phyloP scores from a whole-genome alignment of 2,329 filamentous ascomycete species.

The Pseudogymnoascus sp. region DNA sequence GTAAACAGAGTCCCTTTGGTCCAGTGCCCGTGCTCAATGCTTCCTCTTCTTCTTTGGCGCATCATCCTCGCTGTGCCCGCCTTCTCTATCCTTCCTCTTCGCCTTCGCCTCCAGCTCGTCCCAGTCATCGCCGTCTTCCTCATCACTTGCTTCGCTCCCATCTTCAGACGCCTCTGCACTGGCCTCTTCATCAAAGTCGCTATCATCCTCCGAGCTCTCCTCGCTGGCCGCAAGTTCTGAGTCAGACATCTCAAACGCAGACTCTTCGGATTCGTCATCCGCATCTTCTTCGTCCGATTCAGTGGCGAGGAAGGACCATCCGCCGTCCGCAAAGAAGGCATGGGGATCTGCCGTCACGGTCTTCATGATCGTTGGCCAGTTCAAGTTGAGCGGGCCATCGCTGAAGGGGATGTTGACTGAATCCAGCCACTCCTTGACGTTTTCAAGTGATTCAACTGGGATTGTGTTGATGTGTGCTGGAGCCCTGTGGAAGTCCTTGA shows the following conservation, averaged over 20 bases:
- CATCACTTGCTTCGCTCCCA: conserved; percentile 47
- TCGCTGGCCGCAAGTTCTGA: conserved; percentile 66
- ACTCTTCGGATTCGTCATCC: conserved; percentile 78
- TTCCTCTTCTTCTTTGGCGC: conserved; percentile 59
- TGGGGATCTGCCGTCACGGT: conserved; percentile 91
- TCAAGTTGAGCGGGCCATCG: conserved; percentile 92
- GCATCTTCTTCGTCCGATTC: conserved; percentile 79
- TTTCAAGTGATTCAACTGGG: conserved; percentile 86
- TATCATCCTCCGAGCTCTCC: conserved; percentile 78
- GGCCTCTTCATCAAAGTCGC: conserved; percentile 86
- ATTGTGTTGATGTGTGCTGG: conserved; percentile 97
- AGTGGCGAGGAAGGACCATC: conserved; percentile 84
- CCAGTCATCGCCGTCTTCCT: conserved; percentile 76
- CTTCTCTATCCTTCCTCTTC: conserved; percentile 69
- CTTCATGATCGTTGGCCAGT: conserved; percentile 99
- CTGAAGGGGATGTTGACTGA: conserved; percentile 89
- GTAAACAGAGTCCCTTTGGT: background rate
- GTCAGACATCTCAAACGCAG: conserved; percentile 83
- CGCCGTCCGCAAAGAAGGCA: conserved; percentile 88
- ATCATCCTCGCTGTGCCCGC: conserved; percentile 58
- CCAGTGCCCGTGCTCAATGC: background rate
- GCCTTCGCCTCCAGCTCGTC: conserved; percentile 90
- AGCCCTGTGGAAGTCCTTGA: conserved; percentile 89
- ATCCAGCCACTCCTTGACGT: conserved; percentile 96
- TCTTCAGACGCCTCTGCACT: conserved; percentile 75